Evolutionary conservation across 2,329 filamentous ascomycete species (phyloP).

Genomic region (Colletotrichum brevisporum): DNA sequence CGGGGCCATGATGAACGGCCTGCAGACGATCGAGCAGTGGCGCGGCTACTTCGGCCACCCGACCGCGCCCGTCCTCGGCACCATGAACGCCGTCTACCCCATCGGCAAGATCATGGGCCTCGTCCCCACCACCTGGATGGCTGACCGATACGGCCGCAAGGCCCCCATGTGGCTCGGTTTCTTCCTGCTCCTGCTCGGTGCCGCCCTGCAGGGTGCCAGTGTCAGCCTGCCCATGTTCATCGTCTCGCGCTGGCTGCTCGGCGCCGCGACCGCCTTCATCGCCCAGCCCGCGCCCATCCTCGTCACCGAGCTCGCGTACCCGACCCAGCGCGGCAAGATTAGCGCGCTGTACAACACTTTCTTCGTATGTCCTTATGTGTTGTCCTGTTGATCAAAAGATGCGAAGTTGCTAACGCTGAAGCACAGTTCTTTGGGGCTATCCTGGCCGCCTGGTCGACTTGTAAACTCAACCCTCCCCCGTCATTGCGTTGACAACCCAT

Average conservation of each 20-base stretch:
- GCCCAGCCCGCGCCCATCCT: constrained; percentile 50
- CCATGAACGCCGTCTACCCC: constrained; percentile 39
- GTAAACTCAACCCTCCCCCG: not conserved
- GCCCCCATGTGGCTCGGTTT: constrained; percentile 49
- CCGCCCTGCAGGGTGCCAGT: constrained; percentile 47
- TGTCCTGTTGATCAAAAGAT: not conserved
- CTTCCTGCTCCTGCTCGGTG: constrained; percentile 50
- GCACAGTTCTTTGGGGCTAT: constrained; percentile 54
- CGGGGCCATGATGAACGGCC: constrained; percentile 49
- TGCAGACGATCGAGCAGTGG: constrained; percentile 55
- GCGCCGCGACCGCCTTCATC: constrained; percentile 49
- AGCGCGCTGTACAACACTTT: constrained; percentile 62
- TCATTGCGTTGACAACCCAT: fast-evolving
- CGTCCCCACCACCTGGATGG: constrained; percentile 38
- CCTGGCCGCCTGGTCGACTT: constrained; percentile 48
- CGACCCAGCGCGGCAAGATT: constrained; percentile 51
- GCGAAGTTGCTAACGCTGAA: not conserved
- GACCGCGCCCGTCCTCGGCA: constrained; percentile 25
- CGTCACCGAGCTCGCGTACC: constrained; percentile 53
- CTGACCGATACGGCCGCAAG: constrained; percentile 55
- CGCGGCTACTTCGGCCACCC: constrained; percentile 50
- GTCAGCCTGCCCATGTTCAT: constrained; percentile 49
- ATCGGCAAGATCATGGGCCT: constrained; percentile 38
- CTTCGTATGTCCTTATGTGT: constrained; percentile 25
- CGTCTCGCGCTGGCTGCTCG: constrained; percentile 51